Percentiles rank a stretch among this genome's conserved stretches.
These are phyloP conservation scores for Suhomyces coccinellae DNA, from an alignment of 1,139 yeast species.

Conservation along the genomic window DNA sequence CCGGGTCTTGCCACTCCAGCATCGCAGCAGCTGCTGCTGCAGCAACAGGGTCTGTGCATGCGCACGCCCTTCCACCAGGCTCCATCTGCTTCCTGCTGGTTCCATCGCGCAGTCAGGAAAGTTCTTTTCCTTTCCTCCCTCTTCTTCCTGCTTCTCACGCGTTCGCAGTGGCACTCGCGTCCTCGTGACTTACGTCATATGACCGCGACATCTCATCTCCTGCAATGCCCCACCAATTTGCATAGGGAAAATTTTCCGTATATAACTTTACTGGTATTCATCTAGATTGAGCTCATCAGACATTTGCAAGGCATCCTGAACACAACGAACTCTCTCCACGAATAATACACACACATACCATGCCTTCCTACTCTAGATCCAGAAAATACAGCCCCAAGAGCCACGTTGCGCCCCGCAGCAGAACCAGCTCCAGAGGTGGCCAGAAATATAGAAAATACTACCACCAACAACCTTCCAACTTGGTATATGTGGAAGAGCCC, in stretches of 20 bases:
- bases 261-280: conserved; percentile 8
- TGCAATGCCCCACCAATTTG: conserved; percentile 6
- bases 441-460: conserved; percentile 33
- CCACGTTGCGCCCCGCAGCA: conserved; percentile 5
- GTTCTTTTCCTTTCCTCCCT: conserved; percentile 7
- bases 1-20: not conserved
- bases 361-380: conserved; percentile 14
- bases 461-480: conserved; percentile 33
- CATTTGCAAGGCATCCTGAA: conserved; percentile 5
- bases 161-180: conserved; percentile 5
- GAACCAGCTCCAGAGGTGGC: conserved; percentile 11
- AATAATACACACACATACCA: conserved; percentile 3
- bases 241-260: conserved; percentile 11
- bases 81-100: conserved; percentile 7
- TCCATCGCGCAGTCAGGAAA: conserved; percentile 3
- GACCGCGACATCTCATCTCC: conserved; percentile 11
- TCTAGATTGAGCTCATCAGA: conserved; percentile 2
- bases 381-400: conserved; percentile 11
- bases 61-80: conserved; percentile 2
- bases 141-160: conserved; percentile 10
- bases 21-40: not conserved
- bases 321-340: not conserved
- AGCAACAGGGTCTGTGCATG: not conserved
- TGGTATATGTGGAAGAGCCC: conserved; percentile 46
- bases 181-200: conserved; percentile 13